Evolutionary conservation across 305 asterid species (phyloP), one percentile per base, ranked within the genome.

Genomic region (Plantago coronopus): DNA sequence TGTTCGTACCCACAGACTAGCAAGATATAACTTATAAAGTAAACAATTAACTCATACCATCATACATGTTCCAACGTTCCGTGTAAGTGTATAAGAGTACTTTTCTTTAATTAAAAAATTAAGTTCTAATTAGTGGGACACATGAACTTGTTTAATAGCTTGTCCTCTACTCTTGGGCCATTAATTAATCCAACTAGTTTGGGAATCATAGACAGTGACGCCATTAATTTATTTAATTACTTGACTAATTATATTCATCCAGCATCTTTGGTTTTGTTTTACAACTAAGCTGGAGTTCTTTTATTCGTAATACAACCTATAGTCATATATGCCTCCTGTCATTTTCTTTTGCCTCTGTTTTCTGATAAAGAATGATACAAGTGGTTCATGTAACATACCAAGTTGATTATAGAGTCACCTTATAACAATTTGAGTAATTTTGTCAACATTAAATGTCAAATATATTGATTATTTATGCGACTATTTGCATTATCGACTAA

Each of bases 221-320:
- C 29, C 14, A 16, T 15, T 18, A 10, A 23, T 22, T 34, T 34
- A 34, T 27, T 27, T 6, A 9, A 18, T 44, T n/a, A n/a, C n/a
- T 74, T 59, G 65, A 69, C 57, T 73, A 68, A 61, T 53, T 23
- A 23, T 68, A 13, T 37, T 59, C 71, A 76, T 78, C 80, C 76
- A 59, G 76, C 68, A 72, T 79, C 74, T 59, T 71, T 56, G 84
- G 74, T 63, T 56, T 61, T 29, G n/a, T 59, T 66, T 72, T 42
- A 56, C 68, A 67, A 59, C 54, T 50, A 46, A 16, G 21, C 45
- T 4, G 27, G 67, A 71, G 3, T 68, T 62, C 9, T 65, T 65
- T 29, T 48, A 21, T 46, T 25, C 5, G 12, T 3, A 48, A 3
- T 50, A 49, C 51, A 54, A 18, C 31, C 5, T 27, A 27, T 27